Conservation (phyloP, 352 stramenopile genomes). For the Pythium plurisporium region DNA sequence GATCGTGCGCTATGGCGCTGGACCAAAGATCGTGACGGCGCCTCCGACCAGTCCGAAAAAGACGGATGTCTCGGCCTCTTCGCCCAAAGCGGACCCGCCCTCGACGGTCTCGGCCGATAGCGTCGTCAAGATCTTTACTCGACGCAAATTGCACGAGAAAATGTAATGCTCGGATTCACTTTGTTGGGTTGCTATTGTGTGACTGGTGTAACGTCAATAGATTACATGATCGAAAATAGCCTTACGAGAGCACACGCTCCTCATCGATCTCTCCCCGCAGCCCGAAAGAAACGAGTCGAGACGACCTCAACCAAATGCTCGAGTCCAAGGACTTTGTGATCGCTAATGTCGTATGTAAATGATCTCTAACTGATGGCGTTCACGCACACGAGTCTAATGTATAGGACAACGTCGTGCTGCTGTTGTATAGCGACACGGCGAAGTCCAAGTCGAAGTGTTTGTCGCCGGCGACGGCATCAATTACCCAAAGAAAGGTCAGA, state of each 20-base stretch:
- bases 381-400: too few relatives aligned
- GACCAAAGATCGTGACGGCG: not conserved
- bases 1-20: constrained; percentile 35
- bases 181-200: too few relatives aligned
- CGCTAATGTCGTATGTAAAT: constrained; percentile 44
- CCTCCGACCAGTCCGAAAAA: not conserved
- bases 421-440: constrained; percentile 42
- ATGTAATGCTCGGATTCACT: constrained; percentile 5
- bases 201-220: too few relatives aligned
- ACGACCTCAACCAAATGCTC: constrained; percentile 23
- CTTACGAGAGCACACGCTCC: too few relatives aligned
- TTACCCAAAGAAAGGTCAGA: constrained; percentile 86
- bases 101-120: not conserved
- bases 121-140: constrained; percentile 3
- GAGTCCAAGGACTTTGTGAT: constrained; percentile 58
- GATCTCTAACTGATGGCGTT: too few relatives aligned
- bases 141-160: constrained; percentile 25
- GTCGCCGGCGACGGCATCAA: constrained; percentile 88
- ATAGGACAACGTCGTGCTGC: too few relatives aligned
- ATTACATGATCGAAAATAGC: too few relatives aligned
- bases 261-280: too few relatives aligned
- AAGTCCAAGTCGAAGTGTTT: constrained; percentile 88
- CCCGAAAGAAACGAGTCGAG: not conserved
- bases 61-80: not conserved
- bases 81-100: not conserved